Evolutionary conservation across 2,329 filamentous ascomycete species (phyloP).

Genomic region (Penicillium thymicola): DNA sequence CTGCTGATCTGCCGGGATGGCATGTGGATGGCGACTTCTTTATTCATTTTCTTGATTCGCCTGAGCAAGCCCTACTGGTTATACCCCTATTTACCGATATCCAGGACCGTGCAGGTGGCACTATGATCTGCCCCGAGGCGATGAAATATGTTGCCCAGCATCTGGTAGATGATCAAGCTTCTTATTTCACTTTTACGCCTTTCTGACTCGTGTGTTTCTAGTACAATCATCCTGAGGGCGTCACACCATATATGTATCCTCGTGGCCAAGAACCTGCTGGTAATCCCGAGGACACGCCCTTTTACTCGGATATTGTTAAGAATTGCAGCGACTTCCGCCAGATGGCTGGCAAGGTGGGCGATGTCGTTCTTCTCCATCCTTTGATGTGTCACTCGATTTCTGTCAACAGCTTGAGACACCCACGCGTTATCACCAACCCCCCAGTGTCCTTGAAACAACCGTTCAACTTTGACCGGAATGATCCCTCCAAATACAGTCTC

Average conservation of each 20-base stretch:
- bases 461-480: constrained; percentile 49
- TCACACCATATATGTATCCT: constrained; percentile 63
- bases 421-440: constrained; percentile 56
- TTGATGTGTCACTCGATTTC: constrained; percentile 55
- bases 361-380: constrained; percentile 55
- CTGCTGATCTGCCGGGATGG: constrained; percentile 58
- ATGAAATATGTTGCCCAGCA: constrained; percentile 58
- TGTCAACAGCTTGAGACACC: constrained; percentile 48
- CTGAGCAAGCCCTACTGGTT: constrained; percentile 66
- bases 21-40: constrained; percentile 73
- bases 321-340: constrained; percentile 48
- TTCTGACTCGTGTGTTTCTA: constrained; percentile 9
- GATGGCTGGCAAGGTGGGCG: constrained; percentile 52
- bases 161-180: constrained; percentile 34
- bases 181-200: not conserved
- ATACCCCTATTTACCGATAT: constrained; percentile 68
- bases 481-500: constrained; percentile 47
- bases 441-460: constrained; percentile 51
- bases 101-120: constrained; percentile 59
- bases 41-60: constrained; percentile 67
- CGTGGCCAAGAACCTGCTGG: constrained; percentile 41
- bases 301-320: constrained; percentile 43
- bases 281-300: constrained; percentile 14
- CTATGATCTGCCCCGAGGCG: constrained; percentile 60
- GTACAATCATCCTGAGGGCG: constrained; percentile 61